Percentiles rank a stretch among this genome's conserved stretches.
These are phyloP conservation scores for Ceratobasidium sp. DNA, from an alignment of 1,284 basidiomycete species.

Conservation along the genomic window DNA sequence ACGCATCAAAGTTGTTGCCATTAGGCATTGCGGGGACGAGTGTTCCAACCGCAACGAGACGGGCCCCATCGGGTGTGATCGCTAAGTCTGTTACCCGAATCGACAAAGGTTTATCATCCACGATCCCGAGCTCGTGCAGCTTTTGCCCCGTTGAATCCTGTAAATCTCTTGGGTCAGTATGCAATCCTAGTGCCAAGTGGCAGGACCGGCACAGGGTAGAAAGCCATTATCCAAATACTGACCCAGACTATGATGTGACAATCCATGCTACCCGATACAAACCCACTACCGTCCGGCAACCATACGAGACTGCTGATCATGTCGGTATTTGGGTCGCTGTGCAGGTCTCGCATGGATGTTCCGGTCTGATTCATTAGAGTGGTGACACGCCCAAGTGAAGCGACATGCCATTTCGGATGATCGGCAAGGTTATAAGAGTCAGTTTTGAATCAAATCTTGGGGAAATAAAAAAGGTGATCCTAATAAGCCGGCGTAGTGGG, in stretches of 20 bases:
- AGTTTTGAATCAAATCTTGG: constrained; percentile 24
- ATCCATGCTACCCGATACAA: constrained; percentile 91
- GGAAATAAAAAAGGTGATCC: constrained; percentile 38
- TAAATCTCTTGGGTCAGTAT: constrained; percentile 1
- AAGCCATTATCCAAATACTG: constrained; percentile 48
- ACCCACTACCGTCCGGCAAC: constrained; percentile 87
- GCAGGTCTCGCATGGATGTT: constrained; percentile 65
- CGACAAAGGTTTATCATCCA: constrained; percentile 59
- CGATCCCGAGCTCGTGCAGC: constrained; percentile 26
- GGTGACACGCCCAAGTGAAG: background rate
- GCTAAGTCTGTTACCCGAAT: constrained; percentile 88
- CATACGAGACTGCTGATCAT: constrained; percentile 86
- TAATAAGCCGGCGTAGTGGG: background rate
- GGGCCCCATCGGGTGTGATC: constrained; percentile 83
- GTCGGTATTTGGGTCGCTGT: constrained; percentile 69
- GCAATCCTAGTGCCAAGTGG: background rate
- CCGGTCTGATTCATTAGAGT: constrained; percentile 64
- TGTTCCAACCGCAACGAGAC: constrained; percentile 84
- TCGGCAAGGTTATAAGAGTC: background rate
- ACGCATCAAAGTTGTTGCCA: constrained; percentile 28
- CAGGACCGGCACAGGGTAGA: background rate
- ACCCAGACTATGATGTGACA: constrained; percentile 90
- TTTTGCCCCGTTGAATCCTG: constrained; percentile 37
- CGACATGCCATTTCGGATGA: background rate
- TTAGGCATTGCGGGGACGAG: constrained; percentile 52